Evolutionary conservation across 2,329 filamentous ascomycete species (phyloP).

Genomic region (Coniella vitis): DNA sequence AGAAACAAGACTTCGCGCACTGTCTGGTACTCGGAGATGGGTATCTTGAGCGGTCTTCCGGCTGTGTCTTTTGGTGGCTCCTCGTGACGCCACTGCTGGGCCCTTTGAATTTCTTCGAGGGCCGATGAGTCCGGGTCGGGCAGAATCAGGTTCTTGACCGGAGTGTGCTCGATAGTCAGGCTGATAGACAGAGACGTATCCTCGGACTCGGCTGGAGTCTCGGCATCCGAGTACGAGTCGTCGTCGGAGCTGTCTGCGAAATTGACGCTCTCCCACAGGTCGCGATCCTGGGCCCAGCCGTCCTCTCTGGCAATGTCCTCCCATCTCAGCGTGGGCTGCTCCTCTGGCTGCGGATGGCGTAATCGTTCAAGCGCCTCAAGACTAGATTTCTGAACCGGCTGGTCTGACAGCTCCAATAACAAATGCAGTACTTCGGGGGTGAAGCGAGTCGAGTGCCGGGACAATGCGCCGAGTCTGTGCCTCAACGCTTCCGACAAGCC

Average conservation of each 20-base stretch:
- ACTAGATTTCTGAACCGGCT: slow-evolving; percentile 64
- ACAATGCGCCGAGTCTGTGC: slow-evolving; percentile 24
- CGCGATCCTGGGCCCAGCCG: slow-evolving; percentile 59
- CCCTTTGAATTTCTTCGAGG: slow-evolving; percentile 32
- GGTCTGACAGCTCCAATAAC: slow-evolving; percentile 73
- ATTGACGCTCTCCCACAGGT: slow-evolving; percentile 65
- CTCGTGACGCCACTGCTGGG: slow-evolving; percentile 40
- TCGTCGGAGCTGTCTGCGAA: slow-evolving; percentile 63
- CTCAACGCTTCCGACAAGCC: slow-evolving; percentile 66
- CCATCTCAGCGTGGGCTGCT: slow-evolving; percentile 59
- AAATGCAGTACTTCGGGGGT: slow-evolving; percentile 74
- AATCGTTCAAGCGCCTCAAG: slow-evolving; percentile 56
- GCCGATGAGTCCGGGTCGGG: slow-evolving; percentile 24
- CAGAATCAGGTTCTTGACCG: slow-evolving; percentile 26
- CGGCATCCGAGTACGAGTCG: slow-evolving; percentile 34
- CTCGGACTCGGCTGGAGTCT: slow-evolving; percentile 26
- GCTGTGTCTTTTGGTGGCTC: slow-evolving; percentile 22
- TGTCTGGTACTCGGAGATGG: slow-evolving; percentile 64
- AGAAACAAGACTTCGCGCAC: slow-evolving; percentile 78
- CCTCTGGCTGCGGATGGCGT: slow-evolving; percentile 35
- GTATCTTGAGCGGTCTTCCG: slow-evolving; percentile 31
- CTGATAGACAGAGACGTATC: slow-evolving; percentile 25
- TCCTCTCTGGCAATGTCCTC: slow-evolving; percentile 72
- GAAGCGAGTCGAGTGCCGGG: slow-evolving; percentile 48
- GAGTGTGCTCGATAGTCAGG: slow-evolving; percentile 20